Base-by-base conservation (phyloP, 805 yeast genomes). In the Yarrowia keelungensis region DNA sequence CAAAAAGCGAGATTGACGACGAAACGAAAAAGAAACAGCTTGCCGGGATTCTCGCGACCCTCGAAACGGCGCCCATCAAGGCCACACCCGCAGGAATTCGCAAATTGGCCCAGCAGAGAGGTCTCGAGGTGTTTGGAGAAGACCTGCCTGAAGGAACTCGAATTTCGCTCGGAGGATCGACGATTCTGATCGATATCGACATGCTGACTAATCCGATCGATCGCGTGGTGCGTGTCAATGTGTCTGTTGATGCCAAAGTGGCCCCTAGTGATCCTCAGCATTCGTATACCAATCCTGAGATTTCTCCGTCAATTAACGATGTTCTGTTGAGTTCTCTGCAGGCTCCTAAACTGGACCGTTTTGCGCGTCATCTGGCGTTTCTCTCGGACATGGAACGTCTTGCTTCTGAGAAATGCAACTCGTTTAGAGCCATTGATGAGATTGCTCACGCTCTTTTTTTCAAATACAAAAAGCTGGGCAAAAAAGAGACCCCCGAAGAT, bases 51-150 rank as follows among this genome's bases (percentile, higher is more conserved):
- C 43, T 38, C 8, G 72, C 73, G 8, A 69, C 69, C 19, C 69
- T 79, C 8, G 74, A 73, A 22, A 70, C 70, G 15, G 77, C 79
- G 11, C 81, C 82, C 8, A 78, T 80, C 19, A 72, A 75, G 35
- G 74, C 78, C 39, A 74, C 77, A 12, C 79, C 78, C 67, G 71
- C 69, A 1, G 81, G 80, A 35, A 75, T 79, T 12, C 73, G 74
- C 36, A 72, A 75, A 38, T 69, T 79, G 15, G 82, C 80, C 9
- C 69, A 71, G 11, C 66, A 70, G 32, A 41, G 35, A 42, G 74
- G 75, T 9, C 76, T 79, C 19, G 82, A 79, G 67, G 75, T 79
- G 2, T 79, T 79, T 65, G 80, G 79, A 56, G 82, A 79, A 43
- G 67, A 59, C 46, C 69, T 69, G 5, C 71, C 71, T 9, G 72